Evolutionary conservation across 805 yeast species (phyloP).

Genomic region (Saturnispora serradocipensis): DNA sequence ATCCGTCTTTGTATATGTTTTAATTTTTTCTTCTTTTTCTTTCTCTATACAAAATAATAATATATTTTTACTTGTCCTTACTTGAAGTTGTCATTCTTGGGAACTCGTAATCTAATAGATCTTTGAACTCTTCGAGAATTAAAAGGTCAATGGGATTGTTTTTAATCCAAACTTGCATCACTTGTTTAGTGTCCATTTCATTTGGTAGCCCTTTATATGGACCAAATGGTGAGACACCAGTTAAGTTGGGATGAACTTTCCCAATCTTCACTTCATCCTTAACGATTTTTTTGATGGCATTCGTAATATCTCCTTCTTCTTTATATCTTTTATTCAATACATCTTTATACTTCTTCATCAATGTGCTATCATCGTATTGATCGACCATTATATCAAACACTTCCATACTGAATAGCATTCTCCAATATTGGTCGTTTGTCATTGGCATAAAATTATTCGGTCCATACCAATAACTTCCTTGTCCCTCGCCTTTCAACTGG

Average conservation of each 20-base stretch:
- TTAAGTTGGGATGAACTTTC: conserved; percentile 1
- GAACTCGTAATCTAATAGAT: conserved; percentile 11
- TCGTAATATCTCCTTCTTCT: conserved; percentile 6
- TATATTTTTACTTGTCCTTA: not conserved
- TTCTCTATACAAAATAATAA: not conserved
- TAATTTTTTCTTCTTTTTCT: not conserved
- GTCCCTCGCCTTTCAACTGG: conserved; percentile 22
- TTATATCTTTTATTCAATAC: conserved; percentile 4
- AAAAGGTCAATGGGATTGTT: conserved; percentile 13
- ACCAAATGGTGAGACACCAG: not conserved
- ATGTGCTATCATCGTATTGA: conserved; percentile 11
- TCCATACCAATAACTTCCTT: conserved; percentile 43
- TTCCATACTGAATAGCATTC: conserved; percentile 19
- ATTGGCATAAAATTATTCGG: conserved; percentile 40
- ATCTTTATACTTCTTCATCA: conserved; percentile 10
- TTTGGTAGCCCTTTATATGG: not conserved
- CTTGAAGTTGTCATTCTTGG: conserved; percentile 8
- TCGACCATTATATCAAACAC: conserved; percentile 15
- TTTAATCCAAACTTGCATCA: conserved; percentile 11
- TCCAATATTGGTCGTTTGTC: conserved; percentile 24
- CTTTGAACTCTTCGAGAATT: conserved; percentile 13
- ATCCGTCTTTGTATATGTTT: not conserved
- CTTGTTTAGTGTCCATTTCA: not conserved
- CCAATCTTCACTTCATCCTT: not conserved
- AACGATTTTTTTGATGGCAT: conserved; percentile 10